phyloP scores from a whole-genome alignment of 2,329 filamentous ascomycete genomes.

The Fusarium sp. region DNA sequence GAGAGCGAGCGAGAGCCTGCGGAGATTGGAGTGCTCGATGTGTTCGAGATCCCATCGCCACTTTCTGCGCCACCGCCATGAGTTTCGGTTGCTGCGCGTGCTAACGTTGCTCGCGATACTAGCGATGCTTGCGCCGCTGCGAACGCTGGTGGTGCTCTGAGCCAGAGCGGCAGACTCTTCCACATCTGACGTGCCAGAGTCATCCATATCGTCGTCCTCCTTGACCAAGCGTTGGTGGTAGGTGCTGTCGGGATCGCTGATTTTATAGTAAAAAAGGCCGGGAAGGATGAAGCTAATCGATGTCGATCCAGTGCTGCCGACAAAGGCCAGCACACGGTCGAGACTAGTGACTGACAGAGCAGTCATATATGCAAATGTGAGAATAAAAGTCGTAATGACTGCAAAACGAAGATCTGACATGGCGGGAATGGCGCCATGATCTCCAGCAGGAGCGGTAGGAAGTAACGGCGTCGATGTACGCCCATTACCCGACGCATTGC shows the following conservation, averaged over 20 bases:
- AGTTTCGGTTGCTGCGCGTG: constrained; percentile 39
- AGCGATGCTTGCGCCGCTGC: constrained; percentile 58
- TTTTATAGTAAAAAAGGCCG: constrained; percentile 98
- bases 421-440: constrained; percentile 68
- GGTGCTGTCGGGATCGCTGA: constrained; percentile 88
- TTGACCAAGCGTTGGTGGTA: constrained; percentile 91
- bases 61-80: constrained; percentile 69
- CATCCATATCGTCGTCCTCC: constrained; percentile 87
- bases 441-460: constrained; percentile 57
- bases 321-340: constrained; percentile 93
- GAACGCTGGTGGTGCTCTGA: constrained; percentile 63
- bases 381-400: constrained; percentile 87
- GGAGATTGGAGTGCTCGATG: constrained; percentile 76
- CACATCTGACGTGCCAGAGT: constrained; percentile 67
- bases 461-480: constrained; percentile 63
- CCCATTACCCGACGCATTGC: constrained; percentile 56
- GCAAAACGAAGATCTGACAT: constrained; percentile 94
- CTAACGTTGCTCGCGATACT: constrained; percentile 54
- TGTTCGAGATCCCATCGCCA: constrained; percentile 74
- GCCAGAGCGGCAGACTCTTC: constrained; percentile 63
- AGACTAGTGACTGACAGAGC: constrained; percentile 93
- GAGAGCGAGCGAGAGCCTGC: constrained; percentile 81
- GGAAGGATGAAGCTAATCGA: constrained; percentile 98
- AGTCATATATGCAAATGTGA: constrained; percentile 87
- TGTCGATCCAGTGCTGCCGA: constrained; percentile 94